phyloP scores from a whole-genome alignment of 2,329 filamentous ascomycete genomes.

The Aureobasidium sp. region DNA sequence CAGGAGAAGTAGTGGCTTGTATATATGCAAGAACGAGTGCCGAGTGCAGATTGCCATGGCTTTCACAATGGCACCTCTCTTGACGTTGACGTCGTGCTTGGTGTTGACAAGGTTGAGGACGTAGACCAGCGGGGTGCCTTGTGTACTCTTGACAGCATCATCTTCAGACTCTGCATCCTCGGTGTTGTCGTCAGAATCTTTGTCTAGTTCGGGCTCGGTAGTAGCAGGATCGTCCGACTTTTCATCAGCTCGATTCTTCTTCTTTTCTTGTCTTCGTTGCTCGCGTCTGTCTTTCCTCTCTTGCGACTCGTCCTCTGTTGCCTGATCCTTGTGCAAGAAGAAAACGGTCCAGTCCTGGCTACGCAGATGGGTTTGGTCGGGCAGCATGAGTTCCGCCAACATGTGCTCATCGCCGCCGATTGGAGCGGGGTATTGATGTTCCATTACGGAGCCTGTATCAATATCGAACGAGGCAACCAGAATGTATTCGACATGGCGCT shows the following conservation, averaged over 20 bases:
- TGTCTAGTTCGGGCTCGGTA: conserved; percentile 55
- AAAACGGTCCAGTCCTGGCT: conserved; percentile 99
- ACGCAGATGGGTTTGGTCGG: conserved; percentile 94
- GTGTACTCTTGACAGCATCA: conserved; percentile 63
- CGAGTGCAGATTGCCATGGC: conserved; percentile 99
- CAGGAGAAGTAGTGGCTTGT: conserved; percentile 94
- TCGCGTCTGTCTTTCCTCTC: conserved; percentile 34
- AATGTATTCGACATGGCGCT: conserved; percentile 99
- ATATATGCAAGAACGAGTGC: conserved; percentile 98
- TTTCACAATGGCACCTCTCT: conserved; percentile 95
- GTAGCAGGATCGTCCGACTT: conserved; percentile 52
- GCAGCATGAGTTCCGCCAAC: conserved; percentile 98
- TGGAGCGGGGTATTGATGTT: conserved; percentile 94
- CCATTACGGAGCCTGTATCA: conserved; percentile 96
- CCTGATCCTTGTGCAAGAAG: conserved; percentile 95
- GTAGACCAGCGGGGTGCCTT: conserved; percentile 95
- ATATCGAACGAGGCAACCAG: conserved; percentile 98
- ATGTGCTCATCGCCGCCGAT: conserved; percentile 99
- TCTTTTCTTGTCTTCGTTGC: conserved; percentile 47
- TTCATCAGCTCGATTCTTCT: conserved; percentile 40
- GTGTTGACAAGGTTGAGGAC: conserved; percentile 98
- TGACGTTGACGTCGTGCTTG: conserved; percentile 93
- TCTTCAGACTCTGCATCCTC: conserved; percentile 47
- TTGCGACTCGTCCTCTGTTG: conserved; percentile 66
- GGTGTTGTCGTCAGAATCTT: conserved; percentile 59